Evolutionary conservation across 805 yeast species (phyloP).

Genomic region (Jamesozyma jinghongensis): DNA sequence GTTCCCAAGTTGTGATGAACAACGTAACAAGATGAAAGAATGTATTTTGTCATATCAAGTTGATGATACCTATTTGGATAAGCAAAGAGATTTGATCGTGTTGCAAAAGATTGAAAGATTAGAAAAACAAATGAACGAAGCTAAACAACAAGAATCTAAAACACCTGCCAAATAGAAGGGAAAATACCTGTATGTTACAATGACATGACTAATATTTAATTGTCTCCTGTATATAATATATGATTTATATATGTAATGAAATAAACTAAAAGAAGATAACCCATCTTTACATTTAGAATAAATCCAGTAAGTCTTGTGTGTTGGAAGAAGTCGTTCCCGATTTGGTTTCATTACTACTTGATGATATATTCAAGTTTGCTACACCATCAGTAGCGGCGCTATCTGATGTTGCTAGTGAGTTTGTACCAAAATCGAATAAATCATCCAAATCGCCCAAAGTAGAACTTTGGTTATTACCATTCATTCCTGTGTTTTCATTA

Average conservation of each 20-base stretch:
- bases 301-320: slow-evolving; percentile 25
- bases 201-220: too few species aligned
- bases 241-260: too few species aligned
- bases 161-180: too few species aligned
- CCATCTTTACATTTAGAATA: slow-evolving; percentile 13
- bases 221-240: too few species aligned
- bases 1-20: slow-evolving; percentile 55
- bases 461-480: slow-evolving; percentile 22
- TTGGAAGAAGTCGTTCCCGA: slow-evolving; percentile 7
- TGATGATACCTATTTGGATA: slow-evolving; percentile 51
- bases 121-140: slow-evolving; percentile 19
- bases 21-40: slow-evolving; percentile 47
- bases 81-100: slow-evolving; percentile 56
- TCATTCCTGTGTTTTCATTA: slow-evolving; percentile 17
- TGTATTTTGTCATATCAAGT: slow-evolving; percentile 57
- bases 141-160: slow-evolving; percentile 5
- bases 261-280: too few species aligned
- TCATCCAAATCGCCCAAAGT: slow-evolving; percentile 70
- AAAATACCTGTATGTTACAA: background rate
- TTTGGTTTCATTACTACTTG: background rate
- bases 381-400: background rate
- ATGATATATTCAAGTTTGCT: slow-evolving; percentile 2
- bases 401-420: background rate
- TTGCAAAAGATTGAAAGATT: slow-evolving; percentile 42
- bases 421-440: slow-evolving; percentile 40